A percentile compares a stretch with the other conserved stretches of the same genome.
These are phyloP conservation scores for Penicillium concentricum DNA, from an alignment of 2,329 filamentous ascomycete species.

Conservation along the genomic window DNA sequence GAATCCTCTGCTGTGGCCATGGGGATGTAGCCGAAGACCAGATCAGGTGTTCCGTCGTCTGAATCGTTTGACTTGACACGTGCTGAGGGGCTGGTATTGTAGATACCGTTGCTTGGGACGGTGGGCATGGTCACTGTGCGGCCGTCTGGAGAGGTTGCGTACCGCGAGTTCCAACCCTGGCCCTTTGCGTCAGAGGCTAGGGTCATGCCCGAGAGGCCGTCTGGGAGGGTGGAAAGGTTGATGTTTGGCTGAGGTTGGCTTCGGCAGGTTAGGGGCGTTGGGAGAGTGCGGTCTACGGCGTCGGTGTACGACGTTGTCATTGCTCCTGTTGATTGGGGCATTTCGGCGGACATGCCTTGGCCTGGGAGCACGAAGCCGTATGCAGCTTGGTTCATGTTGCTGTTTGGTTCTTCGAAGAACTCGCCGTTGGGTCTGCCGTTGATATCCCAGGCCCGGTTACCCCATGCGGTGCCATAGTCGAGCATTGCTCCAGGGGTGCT, in stretches of 20 bases:
- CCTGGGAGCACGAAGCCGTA: constrained; percentile 35
- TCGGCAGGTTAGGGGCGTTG: constrained; percentile 32
- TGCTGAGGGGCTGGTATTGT: constrained; percentile 15
- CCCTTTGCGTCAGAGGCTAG: constrained; percentile 22
- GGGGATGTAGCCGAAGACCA: constrained; percentile 32
- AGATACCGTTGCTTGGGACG: constrained; percentile 20
- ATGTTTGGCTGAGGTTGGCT: constrained; percentile 21
- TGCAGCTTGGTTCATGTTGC: constrained; percentile 20
- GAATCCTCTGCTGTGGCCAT: constrained; percentile 20
- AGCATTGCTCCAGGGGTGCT: constrained; percentile 29
- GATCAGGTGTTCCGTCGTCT: constrained; percentile 24
- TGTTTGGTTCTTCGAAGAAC: constrained; percentile 16
- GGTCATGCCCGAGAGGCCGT: constrained; percentile 17
- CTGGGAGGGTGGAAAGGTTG: constrained; percentile 14
- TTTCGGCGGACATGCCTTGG: constrained; percentile 27
- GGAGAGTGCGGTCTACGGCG: constrained; percentile 35
- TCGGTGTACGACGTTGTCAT: constrained; percentile 24
- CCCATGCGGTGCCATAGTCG: constrained; percentile 32
- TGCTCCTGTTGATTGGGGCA: constrained; percentile 24
- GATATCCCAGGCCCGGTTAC: constrained; percentile 31
- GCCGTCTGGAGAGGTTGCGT: not conserved
- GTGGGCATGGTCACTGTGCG: constrained; percentile 16
- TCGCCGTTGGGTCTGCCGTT: constrained; percentile 22
- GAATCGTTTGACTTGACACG: constrained; percentile 18
- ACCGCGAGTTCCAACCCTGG: constrained; percentile 11